Evolutionary conservation across 805 yeast genomes (phyloP), one percentile per base, ranked within the genome.

Genomic region (Helenozyma rhizophorensis): DNA sequence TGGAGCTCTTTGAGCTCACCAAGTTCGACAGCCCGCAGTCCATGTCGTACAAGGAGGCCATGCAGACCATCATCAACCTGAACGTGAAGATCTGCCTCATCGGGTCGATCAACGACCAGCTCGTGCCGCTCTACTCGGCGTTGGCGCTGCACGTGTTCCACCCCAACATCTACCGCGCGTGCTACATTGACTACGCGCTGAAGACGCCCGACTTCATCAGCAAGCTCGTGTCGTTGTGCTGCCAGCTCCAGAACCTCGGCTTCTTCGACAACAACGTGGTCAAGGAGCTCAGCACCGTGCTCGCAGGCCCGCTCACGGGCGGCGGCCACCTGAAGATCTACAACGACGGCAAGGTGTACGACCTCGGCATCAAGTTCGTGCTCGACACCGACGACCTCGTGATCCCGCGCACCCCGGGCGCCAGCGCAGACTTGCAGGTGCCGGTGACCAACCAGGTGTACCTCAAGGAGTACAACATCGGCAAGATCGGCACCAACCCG

Each of bases 281-380:
- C 14, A 80, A 80, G 41, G 97, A 93, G 53, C 71, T 90, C 26
- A 85, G 96, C 34, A 37, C 47, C 3, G 27, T 37, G 23, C 34
- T 28, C 41, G 93, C 94, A 0, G 98, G 98, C 0, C 83, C 96
- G 1, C 64, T 93, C 33, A 90, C 96, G 0, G 96, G 97, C 3
- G 89, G 93, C 6, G 98, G 98, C 0, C 98, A 90, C 55, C 88
- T 97, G 0, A 81, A 74, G 42, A 78, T 93, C 17, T 90, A 90
- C 57, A 83, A 84, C 48, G 95, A 86, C 43, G 76, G 80, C 4
- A 74, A 79, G 35, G 97, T 93, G 1, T 90, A 90, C 53, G 85
- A 80, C 43, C 53, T 85, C 40, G 96, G 93, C 0, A 50, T 89
- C 25, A 72, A 78, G 38, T 81, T 83, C 52, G 74, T 85, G 2